Evolutionary conservation across 768 basidiomycete genomes (phyloP), one percentile per base, ranked within the genome.

Genomic region (Saitozyma sp.): DNA sequence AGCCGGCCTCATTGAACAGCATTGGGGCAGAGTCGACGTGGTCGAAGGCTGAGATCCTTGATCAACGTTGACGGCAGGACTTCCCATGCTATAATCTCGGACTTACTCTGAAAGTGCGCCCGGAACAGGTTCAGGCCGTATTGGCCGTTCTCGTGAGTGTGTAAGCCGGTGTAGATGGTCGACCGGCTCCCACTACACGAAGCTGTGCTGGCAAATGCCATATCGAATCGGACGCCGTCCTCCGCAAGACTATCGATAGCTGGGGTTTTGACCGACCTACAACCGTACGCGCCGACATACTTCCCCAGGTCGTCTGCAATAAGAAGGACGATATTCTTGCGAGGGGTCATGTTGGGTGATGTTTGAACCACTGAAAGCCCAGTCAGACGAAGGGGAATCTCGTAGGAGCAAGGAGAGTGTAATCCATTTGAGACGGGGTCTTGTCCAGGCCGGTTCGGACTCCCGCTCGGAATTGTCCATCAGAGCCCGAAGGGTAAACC

Each of bases 61-160:
- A 45, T 9, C 43, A 45, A 45, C 16, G 16, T 45, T 9, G 53
- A 51, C n/a, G n/a, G n/a, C n/a, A n/a, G n/a, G 50, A 51, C 50
- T 51, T 8, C 29, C 19, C 10, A 10, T 8, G 10, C 9, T 51
- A 20, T 9, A 20, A 51, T n/a, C 10, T 9, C 19, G 9, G 43
- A 45, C 43, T 9, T 45, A 45, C 43, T 64, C 42, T 64, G 62
- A 38, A 67, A 67, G 43, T 67, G 66, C 6, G 63, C 51, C 6
- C 17, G 20, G 40, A 39, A 59, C 20, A 46, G 20, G 17, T 58
- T 55, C 39, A 68, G 49, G 6, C 67, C 67, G 50, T 68, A 68
- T 50, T 65, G 67, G 29, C 67, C 67, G 51, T 68, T 68, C 63
- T 65, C 67, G 40, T 68, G 67, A 2, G 67, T 68, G 46, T 68